Evolutionary conservation across 2,329 filamentous ascomycete genomes (phyloP).

Genomic region (Paraphoma chrysanthemicola): DNA sequence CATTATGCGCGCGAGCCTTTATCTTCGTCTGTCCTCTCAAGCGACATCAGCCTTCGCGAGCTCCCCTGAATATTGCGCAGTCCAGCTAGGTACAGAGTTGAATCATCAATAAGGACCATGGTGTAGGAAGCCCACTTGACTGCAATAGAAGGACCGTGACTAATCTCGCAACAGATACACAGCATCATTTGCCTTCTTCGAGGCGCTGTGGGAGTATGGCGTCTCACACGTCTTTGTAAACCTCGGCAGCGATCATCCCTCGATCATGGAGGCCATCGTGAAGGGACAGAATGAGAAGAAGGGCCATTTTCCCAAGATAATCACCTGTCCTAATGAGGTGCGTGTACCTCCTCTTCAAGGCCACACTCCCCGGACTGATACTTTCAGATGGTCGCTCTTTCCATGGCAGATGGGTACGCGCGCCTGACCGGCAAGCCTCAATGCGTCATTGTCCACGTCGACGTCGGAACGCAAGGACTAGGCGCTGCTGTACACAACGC

Average conservation of each 20-base stretch:
- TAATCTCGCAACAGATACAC: slow-evolving; percentile 62
- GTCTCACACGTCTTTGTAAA: slow-evolving; percentile 65
- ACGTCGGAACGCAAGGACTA: slow-evolving; percentile 81
- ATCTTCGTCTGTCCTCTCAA: neutral
- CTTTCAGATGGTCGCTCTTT: slow-evolving; percentile 78
- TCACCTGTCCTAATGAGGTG: slow-evolving; percentile 83
- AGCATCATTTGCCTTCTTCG: slow-evolving; percentile 81
- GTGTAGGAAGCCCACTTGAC: slow-evolving; percentile 19
- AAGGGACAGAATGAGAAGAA: slow-evolving; percentile 73
- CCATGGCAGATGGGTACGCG: slow-evolving; percentile 83
- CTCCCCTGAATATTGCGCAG: too few species aligned
- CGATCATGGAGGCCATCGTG: slow-evolving; percentile 81
- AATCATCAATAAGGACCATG: slow-evolving; percentile 15
- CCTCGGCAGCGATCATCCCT: slow-evolving; percentile 75
- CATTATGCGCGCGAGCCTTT: neutral
- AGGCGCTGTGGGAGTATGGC: slow-evolving; percentile 73
- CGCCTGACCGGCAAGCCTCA: slow-evolving; percentile 73
- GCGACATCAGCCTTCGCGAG: neutral
- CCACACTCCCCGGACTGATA: slow-evolving; percentile 5
- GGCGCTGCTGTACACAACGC: slow-evolving; percentile 82
- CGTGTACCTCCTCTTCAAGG: neutral
- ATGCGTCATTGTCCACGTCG: slow-evolving; percentile 80
- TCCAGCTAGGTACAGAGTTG: too few species aligned
- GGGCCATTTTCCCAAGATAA: slow-evolving; percentile 72
- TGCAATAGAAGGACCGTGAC: neutral